Evolutionary conservation across 169 alveolate genomes (phyloP).

Genomic region (Cryptosporidium viatorum): DNA sequence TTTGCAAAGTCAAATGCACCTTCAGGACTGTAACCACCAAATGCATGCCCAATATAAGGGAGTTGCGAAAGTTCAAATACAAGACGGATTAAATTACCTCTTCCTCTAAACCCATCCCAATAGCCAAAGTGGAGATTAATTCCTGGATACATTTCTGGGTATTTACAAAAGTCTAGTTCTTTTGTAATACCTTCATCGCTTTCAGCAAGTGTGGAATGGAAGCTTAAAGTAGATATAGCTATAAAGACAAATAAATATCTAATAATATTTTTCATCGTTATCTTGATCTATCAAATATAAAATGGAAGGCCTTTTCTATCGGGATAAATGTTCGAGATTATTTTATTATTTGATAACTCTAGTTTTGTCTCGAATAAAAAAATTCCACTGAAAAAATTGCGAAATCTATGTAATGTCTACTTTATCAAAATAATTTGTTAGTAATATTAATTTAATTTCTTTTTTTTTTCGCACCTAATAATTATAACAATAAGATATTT

Average conservation of each 20-base stretch:
- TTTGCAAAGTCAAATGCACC: conserved; percentile 59
- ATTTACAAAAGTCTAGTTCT: conserved; percentile 40
- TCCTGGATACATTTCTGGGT: conserved; percentile 38
- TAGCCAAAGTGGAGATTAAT: conserved; percentile 52
- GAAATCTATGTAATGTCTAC: conserved; percentile 4
- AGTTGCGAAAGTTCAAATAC: conserved; percentile 43
- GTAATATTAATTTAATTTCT: neutral
- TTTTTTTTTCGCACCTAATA: neutral
- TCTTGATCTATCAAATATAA: neutral
- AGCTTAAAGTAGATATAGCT: neutral
- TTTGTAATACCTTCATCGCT: conserved; percentile 7
- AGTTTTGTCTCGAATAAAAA: conserved; percentile 4
- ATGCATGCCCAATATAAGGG: conserved; percentile 37
- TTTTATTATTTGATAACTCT: neutral
- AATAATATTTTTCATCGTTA: neutral
- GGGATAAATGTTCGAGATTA: neutral
- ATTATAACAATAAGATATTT: neutral
- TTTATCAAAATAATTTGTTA: neutral
- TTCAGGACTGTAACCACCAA: conserved; percentile 56
- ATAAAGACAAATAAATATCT: neutral
- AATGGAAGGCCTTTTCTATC: neutral
- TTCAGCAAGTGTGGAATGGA: neutral
- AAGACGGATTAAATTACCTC: conserved; percentile 46
- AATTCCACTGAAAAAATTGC: neutral
- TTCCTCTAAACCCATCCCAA: conserved; percentile 70